Percentiles rank a stretch among this genome's conserved stretches.
Evolutionary conservation across 2,329 filamentous ascomycete genomes (phyloP).

Genomic region (Cytospora paraplurivora): DNA sequence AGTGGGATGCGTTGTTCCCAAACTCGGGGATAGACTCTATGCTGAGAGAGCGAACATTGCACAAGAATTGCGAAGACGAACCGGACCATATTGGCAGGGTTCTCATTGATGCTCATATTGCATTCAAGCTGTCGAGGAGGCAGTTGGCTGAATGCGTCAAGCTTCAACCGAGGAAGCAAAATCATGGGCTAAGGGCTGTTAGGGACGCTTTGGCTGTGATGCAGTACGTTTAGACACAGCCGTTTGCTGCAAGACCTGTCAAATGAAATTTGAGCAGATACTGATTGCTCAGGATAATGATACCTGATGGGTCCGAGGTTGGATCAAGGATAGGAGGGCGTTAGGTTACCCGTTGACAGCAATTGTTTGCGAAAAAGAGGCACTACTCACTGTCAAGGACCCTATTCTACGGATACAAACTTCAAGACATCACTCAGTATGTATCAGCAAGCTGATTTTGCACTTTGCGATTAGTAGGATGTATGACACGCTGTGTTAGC

Average conservation of each 20-base stretch:
- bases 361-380: not conserved
- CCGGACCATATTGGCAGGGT: constrained; percentile 14
- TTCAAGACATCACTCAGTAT: too few relatives aligned
- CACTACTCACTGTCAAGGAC: not conserved
- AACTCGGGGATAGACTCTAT: not conserved
- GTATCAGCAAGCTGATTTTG: too few relatives aligned
- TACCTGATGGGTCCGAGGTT: not conserved
- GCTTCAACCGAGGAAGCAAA: constrained; percentile 1
- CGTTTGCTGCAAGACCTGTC: not conserved
- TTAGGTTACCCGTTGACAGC: not conserved
- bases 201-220: not conserved
- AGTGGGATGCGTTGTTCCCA: constrained; percentile 5
- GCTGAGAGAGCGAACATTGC: not conserved
- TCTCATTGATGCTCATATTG: constrained; percentile 23
- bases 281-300: not conserved
- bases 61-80: not conserved
- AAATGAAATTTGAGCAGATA: not conserved
- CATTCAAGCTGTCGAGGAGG: constrained; percentile 18
- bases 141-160: constrained; percentile 19
- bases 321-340: too few relatives aligned
- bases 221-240: not conserved
- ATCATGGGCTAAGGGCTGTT: not conserved
- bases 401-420: too few relatives aligned
- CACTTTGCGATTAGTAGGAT: too few relatives aligned
- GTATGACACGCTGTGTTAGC: too few relatives aligned